phyloP scores from a whole-genome alignment of 176 grass and related monocot species.

The Raddia guianensis region DNA sequence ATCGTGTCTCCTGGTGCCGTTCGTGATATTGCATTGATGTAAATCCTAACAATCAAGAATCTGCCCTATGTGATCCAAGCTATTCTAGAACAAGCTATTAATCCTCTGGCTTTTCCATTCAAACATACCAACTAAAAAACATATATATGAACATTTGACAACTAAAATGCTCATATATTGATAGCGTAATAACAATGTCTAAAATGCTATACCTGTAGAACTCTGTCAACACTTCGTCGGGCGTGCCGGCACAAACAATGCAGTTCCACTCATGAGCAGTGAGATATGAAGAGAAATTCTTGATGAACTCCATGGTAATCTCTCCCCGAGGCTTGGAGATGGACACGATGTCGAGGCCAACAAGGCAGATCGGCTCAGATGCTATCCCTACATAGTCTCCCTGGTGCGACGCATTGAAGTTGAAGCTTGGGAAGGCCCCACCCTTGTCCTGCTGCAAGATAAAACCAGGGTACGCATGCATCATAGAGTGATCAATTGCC shows the following conservation, averaged over 20 bases:
- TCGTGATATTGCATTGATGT: too few species aligned
- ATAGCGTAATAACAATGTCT: background rate
- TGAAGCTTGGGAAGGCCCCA: slow-evolving; percentile 53
- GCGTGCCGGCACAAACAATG: slow-evolving; percentile 29
- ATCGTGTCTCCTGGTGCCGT: too few species aligned
- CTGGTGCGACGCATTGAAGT: slow-evolving; percentile 82
- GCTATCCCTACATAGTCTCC: slow-evolving; percentile 83
- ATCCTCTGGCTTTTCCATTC: background rate
- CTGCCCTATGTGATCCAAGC: background rate
- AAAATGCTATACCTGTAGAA: slow-evolving; percentile 64
- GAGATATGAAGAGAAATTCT: slow-evolving; percentile 61
- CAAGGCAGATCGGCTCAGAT: slow-evolving; percentile 64
- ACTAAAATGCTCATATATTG: background rate
- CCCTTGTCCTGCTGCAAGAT: slow-evolving; percentile 40
- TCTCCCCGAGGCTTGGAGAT: slow-evolving; percentile 51
- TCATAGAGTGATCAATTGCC: background rate
- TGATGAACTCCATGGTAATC: slow-evolving; percentile 54
- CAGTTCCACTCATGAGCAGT: slow-evolving; percentile 65
- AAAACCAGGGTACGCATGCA: background rate
- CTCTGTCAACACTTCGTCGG: slow-evolving; percentile 48
- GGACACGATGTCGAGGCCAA: slow-evolving; percentile 81
- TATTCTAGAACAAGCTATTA: background rate
- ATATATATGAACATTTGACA: background rate
- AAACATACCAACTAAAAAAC: background rate
- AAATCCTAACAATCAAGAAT: background rate